phyloP scores from a whole-genome alignment of 768 basidiomycete genomes.

The Mycena rebaudengoi region DNA sequence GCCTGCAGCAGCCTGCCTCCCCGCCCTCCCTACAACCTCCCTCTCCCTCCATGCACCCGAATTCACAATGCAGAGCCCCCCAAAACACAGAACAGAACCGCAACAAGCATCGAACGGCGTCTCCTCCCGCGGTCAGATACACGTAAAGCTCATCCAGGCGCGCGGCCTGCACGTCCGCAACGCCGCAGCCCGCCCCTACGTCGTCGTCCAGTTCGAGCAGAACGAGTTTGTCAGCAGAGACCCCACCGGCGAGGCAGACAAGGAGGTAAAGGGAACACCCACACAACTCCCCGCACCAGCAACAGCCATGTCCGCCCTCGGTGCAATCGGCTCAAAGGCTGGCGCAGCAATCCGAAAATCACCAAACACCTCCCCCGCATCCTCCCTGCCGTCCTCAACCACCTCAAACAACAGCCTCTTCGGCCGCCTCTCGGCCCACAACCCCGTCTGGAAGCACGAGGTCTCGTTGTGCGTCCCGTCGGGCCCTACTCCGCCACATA shows the following conservation, averaged over 20 bases:
- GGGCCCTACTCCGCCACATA: no score
- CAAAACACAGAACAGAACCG: conserved; percentile 49
- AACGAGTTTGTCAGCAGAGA: conserved; percentile 97
- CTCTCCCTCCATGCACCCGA: conserved; percentile 88
- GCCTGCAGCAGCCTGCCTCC: conserved; percentile 51
- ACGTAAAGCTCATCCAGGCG: conserved; percentile 95
- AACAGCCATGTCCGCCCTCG: conserved; percentile 73
- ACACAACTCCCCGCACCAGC: conserved; percentile 66
- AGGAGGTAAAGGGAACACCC: conserved; percentile 87
- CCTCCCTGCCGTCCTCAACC: conserved; percentile 41
- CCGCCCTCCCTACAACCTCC: conserved; percentile 63
- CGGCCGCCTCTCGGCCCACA: conserved; percentile 75
- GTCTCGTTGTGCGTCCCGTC: conserved; percentile 88
- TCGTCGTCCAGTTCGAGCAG: conserved; percentile 98
- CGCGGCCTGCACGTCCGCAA: conserved; percentile 80
- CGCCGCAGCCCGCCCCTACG: conserved; percentile 83
- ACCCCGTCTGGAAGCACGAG: conserved; percentile 99
- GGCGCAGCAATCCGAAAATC: conserved; percentile 48
- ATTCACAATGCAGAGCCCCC: conserved; percentile 80
- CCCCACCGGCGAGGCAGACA: conserved; percentile 85
- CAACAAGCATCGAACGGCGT: conserved; percentile 50
- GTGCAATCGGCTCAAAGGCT: conserved; percentile 63
- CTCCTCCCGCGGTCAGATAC: conserved; percentile 76
- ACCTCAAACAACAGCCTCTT: conserved; percentile 58
- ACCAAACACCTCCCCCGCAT: conserved; percentile 46